These are phyloP conservation scores for Glomus cerebriforme DNA, from an alignment of 192 early-diverging fungal species.

Conservation along the genomic window DNA sequence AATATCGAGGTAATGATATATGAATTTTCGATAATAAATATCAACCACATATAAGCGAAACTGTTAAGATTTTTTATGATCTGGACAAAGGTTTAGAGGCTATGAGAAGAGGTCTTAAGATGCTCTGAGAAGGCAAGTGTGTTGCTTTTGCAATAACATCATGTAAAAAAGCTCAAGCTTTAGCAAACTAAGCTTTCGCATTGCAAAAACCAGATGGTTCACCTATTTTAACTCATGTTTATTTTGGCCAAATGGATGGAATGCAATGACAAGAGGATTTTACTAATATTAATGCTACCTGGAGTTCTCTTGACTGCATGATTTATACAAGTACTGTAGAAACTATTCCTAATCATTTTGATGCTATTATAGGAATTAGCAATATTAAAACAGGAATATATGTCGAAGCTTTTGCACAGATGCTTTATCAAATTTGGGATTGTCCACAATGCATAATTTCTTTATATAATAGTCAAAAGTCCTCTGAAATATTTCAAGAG, in stretches of 20 bases:
- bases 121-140: constrained; percentile 15
- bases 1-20: background rate
- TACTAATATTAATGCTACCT: constrained; percentile 26
- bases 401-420: constrained; percentile 25
- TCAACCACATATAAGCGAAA: constrained; percentile 2
- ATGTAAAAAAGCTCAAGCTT: constrained; percentile 20
- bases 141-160: constrained; percentile 16
- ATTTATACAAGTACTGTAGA: constrained; percentile 30
- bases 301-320: constrained; percentile 25
- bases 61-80: background rate
- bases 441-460: constrained; percentile 19
- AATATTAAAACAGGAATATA: constrained; percentile 23
- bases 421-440: constrained; percentile 7
- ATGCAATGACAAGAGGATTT: constrained; percentile 17
- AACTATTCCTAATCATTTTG: constrained; percentile 24
- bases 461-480: constrained; percentile 28
- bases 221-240: constrained; percentile 17
- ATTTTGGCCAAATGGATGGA: constrained; percentile 31
- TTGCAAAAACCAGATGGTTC: constrained; percentile 21
- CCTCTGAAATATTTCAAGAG: constrained; percentile 17
- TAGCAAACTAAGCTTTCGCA: constrained; percentile 5
- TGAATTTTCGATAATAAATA: constrained; percentile 15
- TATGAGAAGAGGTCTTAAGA: constrained; percentile 25
- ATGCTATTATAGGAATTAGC: constrained; percentile 24
- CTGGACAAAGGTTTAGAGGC: constrained; percentile 14